These are phyloP conservation scores for Imleria badia DNA, from an alignment of 768 basidiomycete species.

Conservation along the genomic window DNA sequence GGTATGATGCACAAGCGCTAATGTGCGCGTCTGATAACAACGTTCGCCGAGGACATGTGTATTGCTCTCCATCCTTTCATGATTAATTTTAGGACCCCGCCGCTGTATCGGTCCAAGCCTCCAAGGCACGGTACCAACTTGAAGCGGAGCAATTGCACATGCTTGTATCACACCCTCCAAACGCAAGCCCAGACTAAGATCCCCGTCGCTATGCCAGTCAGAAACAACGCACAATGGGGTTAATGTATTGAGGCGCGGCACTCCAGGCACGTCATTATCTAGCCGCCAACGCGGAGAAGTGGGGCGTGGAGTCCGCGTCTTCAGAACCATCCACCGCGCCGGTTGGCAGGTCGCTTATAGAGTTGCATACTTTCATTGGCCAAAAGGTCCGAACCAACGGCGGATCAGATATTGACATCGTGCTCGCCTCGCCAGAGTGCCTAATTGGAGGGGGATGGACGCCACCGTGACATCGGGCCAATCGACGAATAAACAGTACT, in stretches of 20 bases:
- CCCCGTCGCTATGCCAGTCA: no score
- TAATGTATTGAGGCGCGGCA: background rate
- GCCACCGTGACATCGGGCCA: background rate
- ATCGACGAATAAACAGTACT: background rate
- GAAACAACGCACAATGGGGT: no score
- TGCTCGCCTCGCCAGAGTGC: background rate
- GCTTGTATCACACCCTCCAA: no score
- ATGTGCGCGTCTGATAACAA: no score
- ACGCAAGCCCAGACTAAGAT: no score
- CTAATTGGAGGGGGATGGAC: background rate
- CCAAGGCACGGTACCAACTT: no score
- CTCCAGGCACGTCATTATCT: slow-evolving; percentile 3
- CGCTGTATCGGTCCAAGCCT: no score
- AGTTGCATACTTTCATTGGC: background rate
- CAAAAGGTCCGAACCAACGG: background rate
- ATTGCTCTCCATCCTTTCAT: no score
- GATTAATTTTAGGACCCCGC: no score
- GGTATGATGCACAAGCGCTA: no score
- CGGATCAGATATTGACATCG: background rate
- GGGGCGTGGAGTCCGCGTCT: background rate
- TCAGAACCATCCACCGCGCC: background rate
- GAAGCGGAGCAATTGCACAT: no score
- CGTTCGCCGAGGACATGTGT: no score
- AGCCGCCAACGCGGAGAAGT: background rate
- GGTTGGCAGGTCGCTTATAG: background rate